Evolutionary conservation across 2,329 filamentous ascomycete genomes (phyloP).

Genomic region (Cladosporium oxysporum): DNA sequence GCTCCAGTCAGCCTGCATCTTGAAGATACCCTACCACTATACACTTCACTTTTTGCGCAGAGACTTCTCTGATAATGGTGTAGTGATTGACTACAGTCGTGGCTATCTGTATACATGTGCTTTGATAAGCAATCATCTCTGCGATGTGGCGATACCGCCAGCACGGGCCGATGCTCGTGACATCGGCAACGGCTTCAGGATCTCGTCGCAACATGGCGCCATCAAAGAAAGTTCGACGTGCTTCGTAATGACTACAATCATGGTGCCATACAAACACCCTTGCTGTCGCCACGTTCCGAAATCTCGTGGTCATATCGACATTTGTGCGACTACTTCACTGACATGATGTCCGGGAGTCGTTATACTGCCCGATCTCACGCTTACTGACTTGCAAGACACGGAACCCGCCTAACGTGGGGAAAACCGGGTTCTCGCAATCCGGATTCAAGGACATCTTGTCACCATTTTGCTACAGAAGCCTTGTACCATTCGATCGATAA

Average conservation of each 20-base stretch:
- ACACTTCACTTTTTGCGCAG: neutral
- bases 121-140: neutral
- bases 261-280: neutral
- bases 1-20: constrained; percentile 10
- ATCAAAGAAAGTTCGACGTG: neutral
- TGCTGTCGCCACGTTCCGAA: neutral
- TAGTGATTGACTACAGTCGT: neutral
- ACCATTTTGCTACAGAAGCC: neutral
- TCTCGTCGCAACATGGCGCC: constrained; percentile 3
- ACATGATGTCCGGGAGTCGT: neutral
- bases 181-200: neutral
- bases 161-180: neutral
- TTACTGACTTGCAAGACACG: neutral
- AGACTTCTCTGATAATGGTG: neutral
- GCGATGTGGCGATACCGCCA: neutral
- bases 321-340: neutral
- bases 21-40: neutral
- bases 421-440: neutral
- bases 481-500: neutral
- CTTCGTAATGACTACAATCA: neutral
- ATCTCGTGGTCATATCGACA: neutral
- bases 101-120: neutral
- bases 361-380: neutral
- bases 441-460: neutral
- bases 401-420: neutral